phyloP scores from a whole-genome alignment of 495 filamentous ascomycete genomes.

The Penicillium crystallinum region DNA sequence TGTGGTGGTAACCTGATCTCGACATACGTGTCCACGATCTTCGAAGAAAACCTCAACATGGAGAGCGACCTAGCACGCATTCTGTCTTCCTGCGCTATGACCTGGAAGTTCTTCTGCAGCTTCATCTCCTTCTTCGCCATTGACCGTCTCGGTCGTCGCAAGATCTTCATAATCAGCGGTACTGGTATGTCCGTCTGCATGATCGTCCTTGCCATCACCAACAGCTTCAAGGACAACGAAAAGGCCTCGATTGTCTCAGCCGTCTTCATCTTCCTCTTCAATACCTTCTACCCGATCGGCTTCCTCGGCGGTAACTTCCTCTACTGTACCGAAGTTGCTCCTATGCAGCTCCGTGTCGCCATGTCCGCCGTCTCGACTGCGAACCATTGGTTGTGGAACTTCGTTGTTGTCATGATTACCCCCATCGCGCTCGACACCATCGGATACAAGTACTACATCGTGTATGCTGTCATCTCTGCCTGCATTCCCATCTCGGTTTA shows the following conservation, averaged over 20 bases:
- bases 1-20: constrained; percentile 26
- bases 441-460: constrained; percentile 52
- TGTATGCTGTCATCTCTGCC: constrained; percentile 39
- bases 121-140: constrained; percentile 42
- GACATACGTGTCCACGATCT: constrained; percentile 24
- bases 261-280: constrained; percentile 53
- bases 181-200: constrained; percentile 37
- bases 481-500: constrained; percentile 43
- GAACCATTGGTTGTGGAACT: constrained; percentile 47
- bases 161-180: constrained; percentile 44
- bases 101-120: constrained; percentile 41
- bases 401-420: constrained; percentile 51
- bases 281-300: constrained; percentile 51
- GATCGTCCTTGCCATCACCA: constrained; percentile 38
- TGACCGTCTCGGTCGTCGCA: constrained; percentile 44
- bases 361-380: constrained; percentile 47
- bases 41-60: constrained; percentile 22
- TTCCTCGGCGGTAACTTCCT: constrained; percentile 53
- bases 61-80: constrained; percentile 15
- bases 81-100: constrained; percentile 30
- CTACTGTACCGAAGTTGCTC: constrained; percentile 52
- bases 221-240: constrained; percentile 32
- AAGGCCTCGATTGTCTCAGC: constrained; percentile 30
- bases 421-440: constrained; percentile 48
- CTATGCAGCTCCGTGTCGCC: constrained; percentile 45